Percentiles rank a stretch among this genome's conserved stretches.
Conservation (phyloP, 495 filamentous ascomycete species). For the Podospora tetraspora region DNA sequence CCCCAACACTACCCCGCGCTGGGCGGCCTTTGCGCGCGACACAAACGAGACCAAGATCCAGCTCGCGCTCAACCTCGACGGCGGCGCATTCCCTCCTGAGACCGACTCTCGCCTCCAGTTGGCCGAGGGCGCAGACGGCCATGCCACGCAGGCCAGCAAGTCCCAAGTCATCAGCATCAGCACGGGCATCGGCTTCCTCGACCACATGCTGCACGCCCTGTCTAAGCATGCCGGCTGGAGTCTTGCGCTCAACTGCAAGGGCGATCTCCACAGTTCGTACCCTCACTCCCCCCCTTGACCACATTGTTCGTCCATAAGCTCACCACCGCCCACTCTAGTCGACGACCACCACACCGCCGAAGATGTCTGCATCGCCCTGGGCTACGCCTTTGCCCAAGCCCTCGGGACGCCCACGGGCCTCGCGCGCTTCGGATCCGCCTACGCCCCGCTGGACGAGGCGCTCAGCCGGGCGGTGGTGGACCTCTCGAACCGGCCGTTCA, state of each 20-base stretch:
- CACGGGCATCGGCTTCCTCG: slow-evolving; percentile 96
- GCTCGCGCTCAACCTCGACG: slow-evolving; percentile 86
- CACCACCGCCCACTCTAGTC: slow-evolving; percentile 47
- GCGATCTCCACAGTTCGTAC: slow-evolving; percentile 80
- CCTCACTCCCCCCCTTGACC: neutral
- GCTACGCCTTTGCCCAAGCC: slow-evolving; percentile 71
- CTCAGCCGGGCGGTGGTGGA: slow-evolving; percentile 92
- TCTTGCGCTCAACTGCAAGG: slow-evolving; percentile 70
- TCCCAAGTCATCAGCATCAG: slow-evolving; percentile 81
- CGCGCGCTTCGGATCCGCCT: slow-evolving; percentile 83
- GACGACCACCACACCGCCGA: slow-evolving; percentile 98
- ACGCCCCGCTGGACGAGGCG: slow-evolving; percentile 91
- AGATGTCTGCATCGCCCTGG: slow-evolving; percentile 90
- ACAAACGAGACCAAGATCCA: slow-evolving; percentile 98
- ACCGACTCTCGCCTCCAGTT: slow-evolving; percentile 39
- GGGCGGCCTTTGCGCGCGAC: slow-evolving; percentile 69
- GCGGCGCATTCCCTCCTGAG: slow-evolving; percentile 68
- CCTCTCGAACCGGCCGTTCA: slow-evolving; percentile 82
- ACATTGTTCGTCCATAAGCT: neutral
- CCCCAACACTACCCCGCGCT: slow-evolving; percentile 43
- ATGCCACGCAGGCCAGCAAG: slow-evolving; percentile 75
- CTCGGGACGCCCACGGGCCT: slow-evolving; percentile 73
- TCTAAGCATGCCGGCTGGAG: slow-evolving; percentile 95
- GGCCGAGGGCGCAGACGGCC: slow-evolving; percentile 44
- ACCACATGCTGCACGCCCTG: slow-evolving; percentile 97